Percentiles rank a stretch among this genome's conserved stretches.
phyloP scores from a whole-genome alignment of 208 protist species.

The Trichomonas tenax region DNA sequence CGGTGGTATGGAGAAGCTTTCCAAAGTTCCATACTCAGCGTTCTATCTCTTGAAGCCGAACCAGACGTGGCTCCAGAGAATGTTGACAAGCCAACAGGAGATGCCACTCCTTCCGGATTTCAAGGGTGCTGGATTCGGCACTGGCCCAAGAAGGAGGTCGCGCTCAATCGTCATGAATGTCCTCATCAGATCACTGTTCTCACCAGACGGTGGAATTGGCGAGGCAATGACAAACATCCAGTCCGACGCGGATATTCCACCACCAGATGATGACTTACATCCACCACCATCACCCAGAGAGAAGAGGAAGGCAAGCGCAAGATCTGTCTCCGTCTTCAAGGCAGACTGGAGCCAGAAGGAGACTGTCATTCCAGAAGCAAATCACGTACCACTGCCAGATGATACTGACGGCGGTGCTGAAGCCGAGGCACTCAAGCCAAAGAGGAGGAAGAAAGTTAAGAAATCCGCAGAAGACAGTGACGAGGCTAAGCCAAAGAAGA shows the following conservation, averaged over 20 bases:
- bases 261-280: neutral
- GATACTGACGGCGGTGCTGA: neutral
- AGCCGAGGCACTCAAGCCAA: neutral
- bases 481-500: neutral
- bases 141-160: neutral
- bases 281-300: neutral
- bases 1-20: neutral
- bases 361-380: neutral
- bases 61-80: neutral
- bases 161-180: neutral
- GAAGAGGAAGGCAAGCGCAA: neutral
- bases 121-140: neutral
- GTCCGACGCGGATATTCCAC: neutral
- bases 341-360: neutral
- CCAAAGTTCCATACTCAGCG: neutral
- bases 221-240: neutral
- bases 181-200: neutral
- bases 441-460: neutral
- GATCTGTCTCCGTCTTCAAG: neutral
- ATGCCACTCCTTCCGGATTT: neutral
- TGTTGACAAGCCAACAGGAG: neutral
- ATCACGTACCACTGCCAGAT: neutral
- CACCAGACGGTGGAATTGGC: neutral
- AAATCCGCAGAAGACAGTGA: neutral
- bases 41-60: neutral